Conservation (phyloP, 1,139 yeast genomes). For the Blastobotrys persicus region DNA sequence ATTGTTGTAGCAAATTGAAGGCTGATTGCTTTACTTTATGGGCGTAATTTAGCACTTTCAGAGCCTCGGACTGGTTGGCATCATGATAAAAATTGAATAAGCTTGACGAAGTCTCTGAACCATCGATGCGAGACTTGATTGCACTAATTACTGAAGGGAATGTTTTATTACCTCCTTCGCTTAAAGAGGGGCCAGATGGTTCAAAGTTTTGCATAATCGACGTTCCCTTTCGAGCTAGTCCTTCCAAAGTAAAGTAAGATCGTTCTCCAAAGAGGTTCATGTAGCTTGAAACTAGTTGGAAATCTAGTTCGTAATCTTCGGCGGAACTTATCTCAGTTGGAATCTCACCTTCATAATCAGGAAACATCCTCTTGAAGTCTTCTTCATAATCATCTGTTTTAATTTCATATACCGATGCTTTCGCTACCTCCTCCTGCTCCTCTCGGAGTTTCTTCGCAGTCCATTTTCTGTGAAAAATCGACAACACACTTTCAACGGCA, state of each 20-base stretch:
- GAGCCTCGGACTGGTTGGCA: conserved; percentile 59
- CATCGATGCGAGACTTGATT: neutral
- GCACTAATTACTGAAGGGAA: neutral
- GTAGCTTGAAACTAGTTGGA: conserved; percentile 14
- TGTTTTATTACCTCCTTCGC: neutral
- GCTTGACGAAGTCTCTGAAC: neutral
- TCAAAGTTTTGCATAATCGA: conserved; percentile 3
- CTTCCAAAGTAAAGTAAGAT: conserved; percentile 10
- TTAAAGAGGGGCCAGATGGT: neutral
- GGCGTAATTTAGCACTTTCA: conserved; percentile 54
- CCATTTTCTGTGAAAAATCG: conserved; percentile 18
- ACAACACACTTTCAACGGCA: neutral
- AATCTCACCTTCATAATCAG: conserved; percentile 69
- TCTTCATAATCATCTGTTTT: conserved; percentile 63
- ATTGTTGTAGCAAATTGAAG: conserved; percentile 53
- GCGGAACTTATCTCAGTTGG: conserved; percentile 2
- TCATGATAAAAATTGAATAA: conserved; percentile 67
- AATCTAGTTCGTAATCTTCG: conserved; percentile 13
- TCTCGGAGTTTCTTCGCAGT: conserved; percentile 22
- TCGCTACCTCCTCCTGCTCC: conserved; percentile 60
- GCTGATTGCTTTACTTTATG: conserved; percentile 49
- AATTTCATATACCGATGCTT: conserved; percentile 55
- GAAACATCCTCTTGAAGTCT: conserved; percentile 75
- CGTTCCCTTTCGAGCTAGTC: conserved; percentile 12
- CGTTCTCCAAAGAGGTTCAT: conserved; percentile 14